These are phyloP conservation scores for Hordeum pubiflorum DNA, from an alignment of 202 grass and related monocot species.

Conservation along the genomic window DNA sequence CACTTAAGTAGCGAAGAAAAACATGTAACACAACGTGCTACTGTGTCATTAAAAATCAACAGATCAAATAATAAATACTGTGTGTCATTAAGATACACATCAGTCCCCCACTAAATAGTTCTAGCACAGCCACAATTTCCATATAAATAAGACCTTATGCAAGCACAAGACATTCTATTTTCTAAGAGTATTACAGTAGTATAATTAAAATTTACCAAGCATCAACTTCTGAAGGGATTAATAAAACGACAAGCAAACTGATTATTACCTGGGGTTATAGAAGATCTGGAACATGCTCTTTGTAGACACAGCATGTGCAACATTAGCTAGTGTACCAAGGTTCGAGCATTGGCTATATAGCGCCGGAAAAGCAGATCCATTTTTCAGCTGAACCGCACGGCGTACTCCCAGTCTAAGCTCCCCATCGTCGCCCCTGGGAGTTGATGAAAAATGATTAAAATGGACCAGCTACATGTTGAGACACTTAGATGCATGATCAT, in stretches of 20 bases:
- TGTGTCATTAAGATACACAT: background rate
- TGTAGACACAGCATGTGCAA: constrained; percentile 57
- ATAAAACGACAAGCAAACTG: background rate
- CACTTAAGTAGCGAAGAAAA: background rate
- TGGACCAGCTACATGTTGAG: background rate
- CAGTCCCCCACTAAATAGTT: background rate
- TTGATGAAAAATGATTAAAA: background rate
- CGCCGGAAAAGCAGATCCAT: constrained; percentile 37
- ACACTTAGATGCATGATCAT: background rate
- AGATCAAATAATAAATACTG: background rate
- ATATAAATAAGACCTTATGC: background rate
- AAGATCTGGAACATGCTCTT: constrained; percentile 72
- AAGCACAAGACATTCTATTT: background rate
- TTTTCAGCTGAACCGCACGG: constrained; percentile 69
- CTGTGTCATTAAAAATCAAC: background rate
- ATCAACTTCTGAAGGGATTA: background rate
- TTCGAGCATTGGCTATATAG: constrained; percentile 50
- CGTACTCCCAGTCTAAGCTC: constrained; percentile 84
- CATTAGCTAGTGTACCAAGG: constrained; percentile 46
- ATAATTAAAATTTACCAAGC: background rate
- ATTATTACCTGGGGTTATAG: constrained; percentile 78
- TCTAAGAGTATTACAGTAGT: background rate
- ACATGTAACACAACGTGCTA: background rate
- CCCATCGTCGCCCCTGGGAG: constrained; percentile 72
- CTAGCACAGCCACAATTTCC: background rate